Evolutionary conservation across 805 yeast species (phyloP), one percentile per base, ranked within the genome.

Genomic region (Sugiyamaella boreocaroliniensis): DNA sequence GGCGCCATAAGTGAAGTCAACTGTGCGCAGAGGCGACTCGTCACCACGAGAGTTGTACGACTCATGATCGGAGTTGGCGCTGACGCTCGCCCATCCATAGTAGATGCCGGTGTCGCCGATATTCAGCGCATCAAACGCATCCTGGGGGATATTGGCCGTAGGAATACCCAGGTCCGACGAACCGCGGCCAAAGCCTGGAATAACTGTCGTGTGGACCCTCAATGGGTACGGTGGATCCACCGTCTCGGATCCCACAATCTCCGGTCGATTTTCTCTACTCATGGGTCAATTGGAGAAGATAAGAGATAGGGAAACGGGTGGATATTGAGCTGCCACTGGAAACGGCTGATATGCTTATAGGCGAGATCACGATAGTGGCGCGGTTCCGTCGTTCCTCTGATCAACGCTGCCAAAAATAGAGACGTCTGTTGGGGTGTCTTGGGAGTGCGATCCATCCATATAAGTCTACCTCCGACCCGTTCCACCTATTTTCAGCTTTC

Each of bases 131-230:
- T 79, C 76, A 19, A 78, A 71, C 40, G 74, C 70, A 2, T 71
- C 73, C 2, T 86, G 78, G 1, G 88, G 85, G 4, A 92, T 79
- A 63, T 92, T 92, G 6, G 97, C 98, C 0, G 99, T 93, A 1
- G 99, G 99, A 44, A 89, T 85, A 0, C 98, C 98, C 43, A 93
- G 75, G 60, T 89, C 97, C 0, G 93, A 68, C 0, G 97, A 88
- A 0, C 99, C 99, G 51, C 99, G 77, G 5, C 99, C 99, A 69
- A 88, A 93, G 0, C 99, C 99, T 29, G 90, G 73, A 40, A 82
- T 75, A 5, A 86, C 81, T 11, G 57, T 52, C n/a, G 72, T 62
- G 14, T 58, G 52, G 5, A 69, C 61, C 9, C 44, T 68, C 44
- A 55, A 58, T 4, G 76, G 76, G 50, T 58, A 72, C 26, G 76